phyloP scores from a whole-genome alignment of 345 rosid species.

The Excoecaria cochinchinensis region DNA sequence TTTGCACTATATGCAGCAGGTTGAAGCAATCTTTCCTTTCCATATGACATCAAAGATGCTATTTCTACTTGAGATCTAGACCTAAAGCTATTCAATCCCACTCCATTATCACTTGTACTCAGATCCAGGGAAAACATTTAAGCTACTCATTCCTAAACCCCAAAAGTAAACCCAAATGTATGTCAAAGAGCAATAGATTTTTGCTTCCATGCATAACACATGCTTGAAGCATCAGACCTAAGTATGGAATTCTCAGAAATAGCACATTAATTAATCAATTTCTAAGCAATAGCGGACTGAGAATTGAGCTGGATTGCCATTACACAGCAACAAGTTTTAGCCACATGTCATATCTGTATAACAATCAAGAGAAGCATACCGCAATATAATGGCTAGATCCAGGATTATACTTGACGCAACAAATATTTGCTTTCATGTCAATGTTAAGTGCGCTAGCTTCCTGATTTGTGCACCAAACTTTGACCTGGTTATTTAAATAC shows the following conservation, averaged over 20 bases:
- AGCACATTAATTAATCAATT: not conserved
- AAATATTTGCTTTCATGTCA: conserved; percentile 98
- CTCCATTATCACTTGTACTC: not conserved
- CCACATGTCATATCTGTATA: not conserved
- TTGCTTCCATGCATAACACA: too few relatives aligned
- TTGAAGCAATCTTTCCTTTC: not conserved
- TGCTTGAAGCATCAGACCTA: not conserved
- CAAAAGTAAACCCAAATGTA: conserved; percentile 1
- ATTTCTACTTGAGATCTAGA: not conserved
- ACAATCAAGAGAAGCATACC: conserved; percentile 43
- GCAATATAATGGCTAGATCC: conserved; percentile 93
- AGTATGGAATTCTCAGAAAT: not conserved
- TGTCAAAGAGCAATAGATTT: not conserved
- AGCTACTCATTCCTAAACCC: conserved; percentile 1
- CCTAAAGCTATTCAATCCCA: not conserved
- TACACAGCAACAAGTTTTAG: not conserved
- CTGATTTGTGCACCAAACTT: conserved; percentile 97
- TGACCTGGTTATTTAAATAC: conserved; percentile 54
- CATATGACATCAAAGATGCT: not conserved
- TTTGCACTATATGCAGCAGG: not conserved
- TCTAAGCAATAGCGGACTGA: conserved; percentile 1
- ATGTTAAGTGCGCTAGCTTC: conserved; percentile 94
- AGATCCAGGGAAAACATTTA: not conserved
- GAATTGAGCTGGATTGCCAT: not conserved
- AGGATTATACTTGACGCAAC: conserved; percentile 98